phyloP scores from a whole-genome alignment of 108 stramenopile genomes.

The Cyclotella atomus region DNA sequence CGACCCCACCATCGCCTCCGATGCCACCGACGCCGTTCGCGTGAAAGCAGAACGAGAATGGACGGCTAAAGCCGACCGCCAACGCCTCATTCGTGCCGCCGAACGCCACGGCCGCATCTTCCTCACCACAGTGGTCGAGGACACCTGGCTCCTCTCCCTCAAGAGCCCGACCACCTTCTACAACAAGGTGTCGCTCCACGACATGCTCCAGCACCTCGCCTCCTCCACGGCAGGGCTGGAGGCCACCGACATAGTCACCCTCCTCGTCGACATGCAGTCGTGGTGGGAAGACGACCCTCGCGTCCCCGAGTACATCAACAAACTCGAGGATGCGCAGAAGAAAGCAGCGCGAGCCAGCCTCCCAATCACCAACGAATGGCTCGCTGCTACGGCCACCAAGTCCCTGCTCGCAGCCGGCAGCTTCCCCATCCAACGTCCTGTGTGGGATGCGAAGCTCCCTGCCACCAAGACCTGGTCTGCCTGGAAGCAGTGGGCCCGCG shows the following conservation, averaged over 20 bases:
- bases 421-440: background rate
- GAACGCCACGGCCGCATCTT: background rate
- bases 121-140: background rate
- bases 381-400: conserved; percentile 4
- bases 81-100: background rate
- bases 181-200: background rate
- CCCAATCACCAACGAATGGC: conserved; percentile 5
- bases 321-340: conserved; percentile 3
- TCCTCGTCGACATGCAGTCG: background rate
- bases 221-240: too few species aligned
- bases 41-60: background rate
- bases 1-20: background rate
- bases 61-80: background rate
- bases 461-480: background rate
- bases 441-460: background rate
- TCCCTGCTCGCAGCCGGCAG: background rate
- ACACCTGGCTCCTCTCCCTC: background rate
- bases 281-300: background rate
- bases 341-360: conserved; percentile 14
- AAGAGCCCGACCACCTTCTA: background rate
- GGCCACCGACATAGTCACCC: background rate
- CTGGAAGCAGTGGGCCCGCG: background rate
- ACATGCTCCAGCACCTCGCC: too few species aligned
- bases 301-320: conserved; percentile 15
- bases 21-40: background rate